These are phyloP conservation scores for Aphanocladium album DNA, from an alignment of 2,329 filamentous ascomycete genomes.

Conservation along the genomic window DNA sequence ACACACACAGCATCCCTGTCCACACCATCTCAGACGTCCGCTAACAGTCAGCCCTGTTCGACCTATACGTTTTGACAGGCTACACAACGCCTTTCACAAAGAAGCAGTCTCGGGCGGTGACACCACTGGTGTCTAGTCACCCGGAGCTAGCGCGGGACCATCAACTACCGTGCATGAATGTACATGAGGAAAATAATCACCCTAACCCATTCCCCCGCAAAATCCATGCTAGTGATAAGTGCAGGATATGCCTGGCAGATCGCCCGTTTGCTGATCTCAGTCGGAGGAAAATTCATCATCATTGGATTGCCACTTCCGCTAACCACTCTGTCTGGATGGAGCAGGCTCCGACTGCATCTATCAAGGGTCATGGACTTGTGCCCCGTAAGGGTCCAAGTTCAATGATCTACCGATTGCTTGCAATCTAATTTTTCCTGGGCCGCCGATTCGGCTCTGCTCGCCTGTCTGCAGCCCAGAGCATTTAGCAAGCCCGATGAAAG, in stretches of 20 bases:
- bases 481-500: neutral
- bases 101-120: neutral
- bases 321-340: neutral
- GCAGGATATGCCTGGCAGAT: slow-evolving; percentile 4
- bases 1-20: neutral
- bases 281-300: neutral
- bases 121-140: neutral
- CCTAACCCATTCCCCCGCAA: neutral
- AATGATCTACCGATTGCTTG: neutral
- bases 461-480: neutral
- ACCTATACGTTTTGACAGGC: neutral
- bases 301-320: neutral
- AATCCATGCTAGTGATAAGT: slow-evolving; percentile 2
- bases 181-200: neutral
- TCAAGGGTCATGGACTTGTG: neutral
- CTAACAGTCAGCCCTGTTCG: neutral
- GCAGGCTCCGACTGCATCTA: neutral
- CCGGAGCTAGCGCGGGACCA: neutral
- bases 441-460: neutral
- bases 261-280: slow-evolving; percentile 6
- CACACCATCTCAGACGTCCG: neutral
- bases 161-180: slow-evolving; percentile 7
- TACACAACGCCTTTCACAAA: neutral
- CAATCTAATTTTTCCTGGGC: neutral
- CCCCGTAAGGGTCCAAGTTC: neutral